These are phyloP conservation scores for Telopea speciosissima DNA, from an alignment of 177 flowering plant species.

Conservation along the genomic window DNA sequence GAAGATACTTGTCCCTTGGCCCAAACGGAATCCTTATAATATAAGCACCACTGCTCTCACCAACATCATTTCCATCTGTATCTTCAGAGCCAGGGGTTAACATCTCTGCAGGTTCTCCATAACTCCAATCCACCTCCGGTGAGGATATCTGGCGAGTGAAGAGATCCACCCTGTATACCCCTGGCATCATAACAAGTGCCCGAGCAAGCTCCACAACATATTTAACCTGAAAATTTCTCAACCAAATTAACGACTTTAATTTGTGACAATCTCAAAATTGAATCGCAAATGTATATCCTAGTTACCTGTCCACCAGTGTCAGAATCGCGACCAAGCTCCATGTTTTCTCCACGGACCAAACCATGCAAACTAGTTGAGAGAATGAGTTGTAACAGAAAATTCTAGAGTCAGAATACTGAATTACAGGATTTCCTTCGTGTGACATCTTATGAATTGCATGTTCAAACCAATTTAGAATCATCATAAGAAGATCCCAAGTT, in stretches of 20 bases:
- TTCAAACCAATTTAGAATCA: neutral
- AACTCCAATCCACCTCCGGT: conserved; percentile 93
- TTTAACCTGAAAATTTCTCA: conserved; percentile 49
- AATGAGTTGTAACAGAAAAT: neutral
- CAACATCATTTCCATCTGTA: conserved; percentile 49
- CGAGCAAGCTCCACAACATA: conserved; percentile 94
- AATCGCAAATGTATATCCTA: neutral
- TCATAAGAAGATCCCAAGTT: neutral
- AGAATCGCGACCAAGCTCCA: conserved; percentile 99
- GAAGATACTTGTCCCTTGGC: conserved; percentile 76
- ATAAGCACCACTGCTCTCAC: conserved; percentile 97
- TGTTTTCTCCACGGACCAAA: conserved; percentile 89
- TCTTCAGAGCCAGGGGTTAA: conserved; percentile 51
- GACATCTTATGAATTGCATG: too few relatives aligned
- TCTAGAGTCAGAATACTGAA: neutral
- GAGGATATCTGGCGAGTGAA: conserved; percentile 88
- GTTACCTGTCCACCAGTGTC: conserved; percentile 98
- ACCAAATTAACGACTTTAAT: neutral
- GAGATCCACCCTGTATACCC: conserved; percentile 92
- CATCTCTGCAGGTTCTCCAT: conserved; percentile 98
- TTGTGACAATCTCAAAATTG: neutral
- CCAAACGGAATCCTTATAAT: conserved; percentile 90
- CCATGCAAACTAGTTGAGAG: conserved; percentile 74
- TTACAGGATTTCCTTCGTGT: too few relatives aligned
- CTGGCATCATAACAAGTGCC: conserved; percentile 90